Evolutionary conservation across 2,329 filamentous ascomycete species (phyloP).

Genomic region (Penicillium rolfsii): DNA sequence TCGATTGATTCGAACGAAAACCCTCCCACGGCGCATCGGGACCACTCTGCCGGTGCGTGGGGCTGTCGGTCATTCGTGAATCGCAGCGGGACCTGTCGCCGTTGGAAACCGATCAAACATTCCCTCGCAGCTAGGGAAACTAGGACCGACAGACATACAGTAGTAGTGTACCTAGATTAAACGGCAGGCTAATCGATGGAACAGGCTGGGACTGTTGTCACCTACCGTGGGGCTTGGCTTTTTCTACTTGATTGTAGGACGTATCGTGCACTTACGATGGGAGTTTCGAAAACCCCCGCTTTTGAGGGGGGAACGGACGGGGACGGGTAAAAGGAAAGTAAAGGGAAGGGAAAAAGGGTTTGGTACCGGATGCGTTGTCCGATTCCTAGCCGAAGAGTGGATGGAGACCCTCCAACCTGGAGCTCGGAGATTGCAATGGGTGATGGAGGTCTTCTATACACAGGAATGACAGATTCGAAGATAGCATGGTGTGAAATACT

Average conservation of each 20-base stretch:
- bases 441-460: too few relatives aligned
- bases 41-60: slow-evolving; percentile 2
- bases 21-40: neutral
- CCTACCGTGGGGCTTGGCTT: neutral
- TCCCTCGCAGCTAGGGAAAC: neutral
- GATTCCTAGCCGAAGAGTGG: neutral
- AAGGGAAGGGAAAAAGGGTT: neutral
- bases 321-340: neutral
- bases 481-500: neutral
- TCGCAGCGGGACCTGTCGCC: neutral
- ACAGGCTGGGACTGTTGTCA: neutral
- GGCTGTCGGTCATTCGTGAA: slow-evolving; percentile 1
- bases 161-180: too few relatives aligned
- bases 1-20: neutral
- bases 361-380: neutral
- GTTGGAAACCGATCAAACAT: slow-evolving; percentile 5
- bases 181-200: too few relatives aligned
- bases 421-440: neutral
- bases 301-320: neutral
- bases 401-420: neutral
- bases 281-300: neutral
- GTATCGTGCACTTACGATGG: neutral
- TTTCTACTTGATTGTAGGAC: neutral
- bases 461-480: neutral
- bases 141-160: neutral